Conservation (phyloP, 805 yeast species). For the Candida maris region DNA sequence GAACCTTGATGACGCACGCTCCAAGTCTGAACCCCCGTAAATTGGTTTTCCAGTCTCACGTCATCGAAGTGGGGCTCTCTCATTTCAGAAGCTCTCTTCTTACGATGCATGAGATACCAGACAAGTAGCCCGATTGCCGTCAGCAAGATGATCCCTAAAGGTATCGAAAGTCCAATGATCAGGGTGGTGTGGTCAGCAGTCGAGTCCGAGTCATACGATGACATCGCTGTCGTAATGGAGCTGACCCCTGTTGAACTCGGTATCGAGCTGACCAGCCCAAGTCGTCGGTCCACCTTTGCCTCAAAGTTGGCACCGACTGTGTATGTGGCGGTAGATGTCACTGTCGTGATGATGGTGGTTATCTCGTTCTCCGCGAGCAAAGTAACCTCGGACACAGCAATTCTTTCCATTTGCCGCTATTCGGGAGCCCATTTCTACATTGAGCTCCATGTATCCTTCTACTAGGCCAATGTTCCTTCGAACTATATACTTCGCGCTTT, state of each 20-base stretch:
- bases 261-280: not conserved
- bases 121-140: slow-evolving; percentile 1
- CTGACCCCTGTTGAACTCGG: not conserved
- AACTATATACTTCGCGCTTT: too few species aligned
- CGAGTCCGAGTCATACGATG: not conserved
- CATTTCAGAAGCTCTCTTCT: not conserved
- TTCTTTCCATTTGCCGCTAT: slow-evolving; percentile 2
- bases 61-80: not conserved
- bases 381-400: slow-evolving; percentile 7
- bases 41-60: not conserved
- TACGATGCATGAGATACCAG: slow-evolving; percentile 6
- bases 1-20: not conserved
- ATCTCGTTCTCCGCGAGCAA: slow-evolving; percentile 16
- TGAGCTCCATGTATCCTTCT: too few species aligned
- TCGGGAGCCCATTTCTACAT: too few species aligned
- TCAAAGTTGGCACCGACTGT: slow-evolving; percentile 6
- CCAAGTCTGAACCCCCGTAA: not conserved
- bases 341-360: slow-evolving; percentile 16
- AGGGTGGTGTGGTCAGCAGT: slow-evolving; percentile 10
- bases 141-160: slow-evolving; percentile 9
- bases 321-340: slow-evolving; percentile 10
- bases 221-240: not conserved
- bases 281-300: slow-evolving; percentile 6
- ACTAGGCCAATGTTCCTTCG: too few species aligned
- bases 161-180: slow-evolving; percentile 13